A percentile compares a stretch with the other conserved stretches of the same genome.
Evolutionary conservation across 2,329 filamentous ascomycete genomes (phyloP).

Genomic region (Aspergillus arachidicola): DNA sequence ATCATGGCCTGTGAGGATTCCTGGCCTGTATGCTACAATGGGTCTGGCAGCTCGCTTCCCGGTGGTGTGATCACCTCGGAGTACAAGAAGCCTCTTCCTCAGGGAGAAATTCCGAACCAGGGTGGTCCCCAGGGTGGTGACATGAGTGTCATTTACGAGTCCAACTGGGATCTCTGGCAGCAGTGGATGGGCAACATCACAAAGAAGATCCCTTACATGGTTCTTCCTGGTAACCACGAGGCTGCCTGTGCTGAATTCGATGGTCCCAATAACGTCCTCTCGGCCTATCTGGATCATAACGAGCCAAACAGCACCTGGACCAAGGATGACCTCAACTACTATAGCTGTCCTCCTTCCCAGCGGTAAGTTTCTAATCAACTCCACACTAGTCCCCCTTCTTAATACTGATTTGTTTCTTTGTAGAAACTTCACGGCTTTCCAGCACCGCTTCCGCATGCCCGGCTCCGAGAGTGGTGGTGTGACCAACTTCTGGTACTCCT

Average conservation of each 20-base stretch:
- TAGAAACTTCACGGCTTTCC: slow-evolving; percentile 55
- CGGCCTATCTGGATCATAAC: slow-evolving; percentile 52
- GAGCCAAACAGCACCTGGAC: slow-evolving; percentile 45
- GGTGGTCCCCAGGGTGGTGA: slow-evolving; percentile 53
- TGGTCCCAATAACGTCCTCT: slow-evolving; percentile 47
- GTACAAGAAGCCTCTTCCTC: slow-evolving; percentile 50
- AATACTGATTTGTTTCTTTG: background rate
- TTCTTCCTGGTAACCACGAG: slow-evolving; percentile 56
- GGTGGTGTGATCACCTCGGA: slow-evolving; percentile 37
- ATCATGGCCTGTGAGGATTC: slow-evolving; percentile 51
- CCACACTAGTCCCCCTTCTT: no score
- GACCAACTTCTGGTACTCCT: slow-evolving; percentile 58
- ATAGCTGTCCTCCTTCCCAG: slow-evolving; percentile 56
- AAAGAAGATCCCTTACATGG: slow-evolving; percentile 53
- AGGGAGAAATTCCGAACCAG: slow-evolving; percentile 49
- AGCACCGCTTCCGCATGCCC: slow-evolving; percentile 57
- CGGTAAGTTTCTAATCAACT: slow-evolving; percentile 28
- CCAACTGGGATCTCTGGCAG: slow-evolving; percentile 57
- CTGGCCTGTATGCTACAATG: slow-evolving; percentile 58
- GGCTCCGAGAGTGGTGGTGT: slow-evolving; percentile 52
- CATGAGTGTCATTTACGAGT: slow-evolving; percentile 54
- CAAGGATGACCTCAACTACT: slow-evolving; percentile 49
- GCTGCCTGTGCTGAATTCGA: slow-evolving; percentile 54
- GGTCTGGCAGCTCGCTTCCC: slow-evolving; percentile 45
- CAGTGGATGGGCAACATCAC: slow-evolving; percentile 51